phyloP scores from a whole-genome alignment of 1,284 basidiomycete genomes.

The Fomitopsis schrenkii region DNA sequence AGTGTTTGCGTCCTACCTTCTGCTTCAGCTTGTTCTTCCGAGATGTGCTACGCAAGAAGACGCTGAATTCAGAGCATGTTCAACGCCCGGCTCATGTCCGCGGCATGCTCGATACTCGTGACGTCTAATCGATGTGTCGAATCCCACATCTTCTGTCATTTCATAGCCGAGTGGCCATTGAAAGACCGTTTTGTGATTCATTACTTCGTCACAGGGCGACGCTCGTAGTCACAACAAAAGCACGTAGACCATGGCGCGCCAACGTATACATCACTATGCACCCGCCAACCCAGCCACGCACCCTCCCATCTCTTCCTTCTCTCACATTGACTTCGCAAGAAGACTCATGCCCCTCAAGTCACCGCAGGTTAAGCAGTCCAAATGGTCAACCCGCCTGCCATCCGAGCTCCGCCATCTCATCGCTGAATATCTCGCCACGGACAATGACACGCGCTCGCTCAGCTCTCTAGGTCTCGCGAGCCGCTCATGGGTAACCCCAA shows the following conservation, averaged over 20 bases:
- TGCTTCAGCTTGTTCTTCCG: too few relatives aligned
- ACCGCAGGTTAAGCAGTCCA: neutral
- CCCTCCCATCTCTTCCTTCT: neutral
- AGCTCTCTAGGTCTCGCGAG: slow-evolving; percentile 3
- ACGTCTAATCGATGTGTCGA: neutral
- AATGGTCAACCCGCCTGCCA: slow-evolving; percentile 1
- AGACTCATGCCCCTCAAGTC: neutral
- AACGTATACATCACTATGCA: neutral
- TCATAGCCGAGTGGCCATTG: neutral
- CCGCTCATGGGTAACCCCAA: slow-evolving; percentile 3
- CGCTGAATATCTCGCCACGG: slow-evolving; percentile 1
- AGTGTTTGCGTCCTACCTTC: neutral
- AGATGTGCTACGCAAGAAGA: too few relatives aligned
- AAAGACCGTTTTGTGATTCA: neutral
- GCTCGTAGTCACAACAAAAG: neutral
- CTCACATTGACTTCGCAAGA: neutral
- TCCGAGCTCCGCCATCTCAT: slow-evolving; percentile 1
- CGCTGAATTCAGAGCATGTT: too few relatives aligned
- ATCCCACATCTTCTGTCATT: neutral
- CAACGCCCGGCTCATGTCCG: neutral
- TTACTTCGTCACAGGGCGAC: neutral
- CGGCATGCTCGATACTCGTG: neutral
- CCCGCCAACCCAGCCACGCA: neutral
- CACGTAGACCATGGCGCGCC: neutral
- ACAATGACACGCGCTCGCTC: slow-evolving; percentile 3